phyloP scores from a whole-genome alignment of 1,139 yeast species.

The Yamadazyma aaseri region DNA sequence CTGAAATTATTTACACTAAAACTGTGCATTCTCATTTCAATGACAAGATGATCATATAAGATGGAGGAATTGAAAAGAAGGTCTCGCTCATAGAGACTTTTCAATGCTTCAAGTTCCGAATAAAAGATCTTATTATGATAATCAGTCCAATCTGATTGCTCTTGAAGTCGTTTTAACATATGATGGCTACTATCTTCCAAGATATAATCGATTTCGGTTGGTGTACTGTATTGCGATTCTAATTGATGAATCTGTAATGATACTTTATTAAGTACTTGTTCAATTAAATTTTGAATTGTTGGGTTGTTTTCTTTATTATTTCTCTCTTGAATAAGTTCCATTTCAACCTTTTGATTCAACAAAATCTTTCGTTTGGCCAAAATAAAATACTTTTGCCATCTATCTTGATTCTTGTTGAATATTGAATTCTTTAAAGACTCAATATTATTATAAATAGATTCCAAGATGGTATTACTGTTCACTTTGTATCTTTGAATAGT shows the following conservation, averaged over 20 bases:
- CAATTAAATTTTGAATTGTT: constrained; percentile 20
- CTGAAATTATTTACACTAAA: constrained; percentile 20
- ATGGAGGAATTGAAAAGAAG: constrained; percentile 56
- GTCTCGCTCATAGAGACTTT: constrained; percentile 50
- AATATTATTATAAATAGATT: constrained; percentile 40
- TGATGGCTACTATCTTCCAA: constrained; percentile 42
- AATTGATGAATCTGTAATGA: constrained; percentile 46
- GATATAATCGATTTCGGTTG: constrained; percentile 53
- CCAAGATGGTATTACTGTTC: constrained; percentile 33
- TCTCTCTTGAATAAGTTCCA: constrained; percentile 18
- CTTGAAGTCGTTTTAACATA: constrained; percentile 43
- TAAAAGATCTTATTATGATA: constrained; percentile 42
- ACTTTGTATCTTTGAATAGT: constrained; percentile 30
- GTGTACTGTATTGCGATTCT: constrained; percentile 48
- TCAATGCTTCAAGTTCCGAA: constrained; percentile 38
- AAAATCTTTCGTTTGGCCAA: constrained; percentile 60
- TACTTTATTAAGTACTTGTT: constrained; percentile 27
- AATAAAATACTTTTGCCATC: constrained; percentile 47
- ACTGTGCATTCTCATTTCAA: constrained; percentile 25
- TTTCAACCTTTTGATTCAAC: constrained; percentile 41
- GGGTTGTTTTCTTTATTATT: not conserved
- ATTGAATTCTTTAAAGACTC: constrained; percentile 36
- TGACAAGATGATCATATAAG: constrained; percentile 40
- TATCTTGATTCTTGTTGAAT: constrained; percentile 42
- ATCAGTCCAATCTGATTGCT: constrained; percentile 55